A percentile compares a stretch with the other conserved stretches of the same genome.
Evolutionary conservation across 805 yeast genomes (phyloP).

Genomic region (Grigorovia yakushimaensis): DNA sequence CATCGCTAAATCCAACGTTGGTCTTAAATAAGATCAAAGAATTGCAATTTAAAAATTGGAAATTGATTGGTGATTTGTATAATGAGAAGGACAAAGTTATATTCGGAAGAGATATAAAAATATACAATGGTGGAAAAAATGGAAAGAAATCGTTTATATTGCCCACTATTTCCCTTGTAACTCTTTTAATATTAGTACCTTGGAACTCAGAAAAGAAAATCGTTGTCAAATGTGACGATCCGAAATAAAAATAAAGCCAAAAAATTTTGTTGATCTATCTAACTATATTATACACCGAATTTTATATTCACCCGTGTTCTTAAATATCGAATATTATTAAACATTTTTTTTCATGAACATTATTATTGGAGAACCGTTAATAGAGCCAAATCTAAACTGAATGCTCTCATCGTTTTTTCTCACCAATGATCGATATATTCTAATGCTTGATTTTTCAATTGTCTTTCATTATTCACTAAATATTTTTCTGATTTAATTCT

Average conservation of each 20-base stretch:
- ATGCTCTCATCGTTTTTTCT: no score
- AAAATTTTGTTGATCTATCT: no score
- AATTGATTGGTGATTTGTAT: slow-evolving; percentile 17
- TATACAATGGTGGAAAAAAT: neutral
- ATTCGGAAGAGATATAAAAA: slow-evolving; percentile 10
- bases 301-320: no score
- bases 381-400: no score
- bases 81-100: slow-evolving; percentile 14
- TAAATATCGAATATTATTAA: no score
- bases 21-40: slow-evolving; percentile 12
- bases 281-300: no score
- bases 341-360: no score
- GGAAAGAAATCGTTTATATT: neutral
- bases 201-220: no score
- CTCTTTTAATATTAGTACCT: neutral
- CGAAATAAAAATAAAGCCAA: no score
- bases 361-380: no score
- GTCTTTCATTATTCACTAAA: slow-evolving; percentile 9
- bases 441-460: slow-evolving; percentile 6
- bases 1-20: slow-evolving; percentile 17
- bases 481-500: slow-evolving; percentile 35
- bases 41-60: slow-evolving; percentile 20
- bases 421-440: slow-evolving; percentile 16
- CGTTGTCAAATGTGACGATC: no score
- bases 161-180: neutral